Evolutionary conservation across 1,284 basidiomycete genomes (phyloP).

Genomic region (Sporisorium exsertum): DNA sequence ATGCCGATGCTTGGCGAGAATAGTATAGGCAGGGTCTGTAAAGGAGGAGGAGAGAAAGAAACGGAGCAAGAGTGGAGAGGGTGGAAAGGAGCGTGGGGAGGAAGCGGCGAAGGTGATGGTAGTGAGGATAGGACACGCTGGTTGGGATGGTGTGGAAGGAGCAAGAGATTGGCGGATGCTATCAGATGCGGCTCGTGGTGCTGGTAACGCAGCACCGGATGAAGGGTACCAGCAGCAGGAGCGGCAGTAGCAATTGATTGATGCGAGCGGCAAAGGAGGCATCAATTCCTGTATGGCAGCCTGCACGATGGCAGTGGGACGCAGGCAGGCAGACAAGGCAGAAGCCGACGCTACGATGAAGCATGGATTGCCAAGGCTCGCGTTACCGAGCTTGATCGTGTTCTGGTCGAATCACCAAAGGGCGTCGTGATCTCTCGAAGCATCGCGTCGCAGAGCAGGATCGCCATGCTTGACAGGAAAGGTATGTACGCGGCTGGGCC

Average conservation of each 20-base stretch:
- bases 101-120: neutral
- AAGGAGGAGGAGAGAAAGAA: neutral
- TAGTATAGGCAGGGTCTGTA: neutral
- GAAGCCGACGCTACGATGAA: no score
- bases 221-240: no score
- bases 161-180: neutral
- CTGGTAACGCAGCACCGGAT: slow-evolving; percentile 6
- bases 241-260: neutral
- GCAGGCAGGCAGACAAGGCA: no score
- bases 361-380: slow-evolving; percentile 11
- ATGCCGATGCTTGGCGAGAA: neutral
- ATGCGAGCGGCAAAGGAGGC: neutral
- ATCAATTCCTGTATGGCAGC: no score
- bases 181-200: neutral
- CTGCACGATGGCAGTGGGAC: slow-evolving; percentile 1
- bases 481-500: neutral
- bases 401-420: neutral
- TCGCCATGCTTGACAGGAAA: slow-evolving; percentile 1
- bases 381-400: neutral
- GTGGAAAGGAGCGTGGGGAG: slow-evolving; percentile 8
- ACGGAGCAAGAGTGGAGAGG: slow-evolving; percentile 7
- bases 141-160: neutral
- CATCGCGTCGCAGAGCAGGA: slow-evolving; percentile 21
- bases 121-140: slow-evolving; percentile 2
- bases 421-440: slow-evolving; percentile 11